phyloP scores from a whole-genome alignment of 345 rosid species.

The Populus simonii region DNA sequence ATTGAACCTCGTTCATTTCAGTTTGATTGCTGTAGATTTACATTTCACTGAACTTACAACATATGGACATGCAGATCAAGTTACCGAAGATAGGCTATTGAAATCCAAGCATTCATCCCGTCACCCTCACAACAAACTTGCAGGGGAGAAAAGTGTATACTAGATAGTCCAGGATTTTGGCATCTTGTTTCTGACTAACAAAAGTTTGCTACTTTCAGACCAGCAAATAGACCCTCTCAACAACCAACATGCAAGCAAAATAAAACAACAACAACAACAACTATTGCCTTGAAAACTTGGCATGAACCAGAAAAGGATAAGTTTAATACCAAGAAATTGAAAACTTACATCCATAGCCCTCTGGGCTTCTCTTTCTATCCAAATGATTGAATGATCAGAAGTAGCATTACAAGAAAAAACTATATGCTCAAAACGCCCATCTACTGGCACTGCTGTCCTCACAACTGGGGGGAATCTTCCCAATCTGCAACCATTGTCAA shows the following conservation, averaged over 20 bases:
- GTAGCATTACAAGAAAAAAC: conserved; percentile 93
- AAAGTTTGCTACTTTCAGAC: not conserved
- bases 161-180: not conserved
- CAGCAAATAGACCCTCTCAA: not conserved
- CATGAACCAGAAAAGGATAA: not conserved
- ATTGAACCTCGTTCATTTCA: not conserved
- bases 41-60: not conserved
- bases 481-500: conserved; percentile 40
- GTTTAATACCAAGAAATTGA: not conserved
- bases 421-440: conserved; percentile 92
- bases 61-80: not conserved
- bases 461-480: conserved; percentile 90
- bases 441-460: conserved; percentile 91
- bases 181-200: not conserved
- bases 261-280: not conserved
- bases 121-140: not conserved
- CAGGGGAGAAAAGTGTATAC: not conserved
- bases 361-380: conserved; percentile 86
- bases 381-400: conserved; percentile 88
- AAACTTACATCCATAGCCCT: conserved; percentile 69
- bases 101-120: conserved; percentile 1
- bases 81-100: not conserved
- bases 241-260: not conserved
- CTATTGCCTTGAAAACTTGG: not conserved
- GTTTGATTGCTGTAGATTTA: not conserved